Evolutionary conservation across 139 green algal genomes (phyloP).

Genomic region (Closterium sp.): DNA sequence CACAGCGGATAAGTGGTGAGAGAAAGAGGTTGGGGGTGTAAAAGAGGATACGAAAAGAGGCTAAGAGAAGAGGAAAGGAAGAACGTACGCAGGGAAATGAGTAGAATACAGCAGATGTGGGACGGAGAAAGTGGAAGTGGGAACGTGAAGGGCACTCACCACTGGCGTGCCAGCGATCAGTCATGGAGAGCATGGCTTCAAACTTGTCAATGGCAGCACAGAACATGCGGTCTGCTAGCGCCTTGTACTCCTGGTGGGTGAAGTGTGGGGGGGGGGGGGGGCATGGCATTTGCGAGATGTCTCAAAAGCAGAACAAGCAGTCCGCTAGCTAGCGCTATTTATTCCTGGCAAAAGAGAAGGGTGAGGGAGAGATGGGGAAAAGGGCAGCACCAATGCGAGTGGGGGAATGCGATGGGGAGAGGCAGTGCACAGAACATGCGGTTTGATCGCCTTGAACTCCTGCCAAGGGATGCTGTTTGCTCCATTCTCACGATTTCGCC

Average conservation of each 20-base stretch:
- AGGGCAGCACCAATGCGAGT: neutral
- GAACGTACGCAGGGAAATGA: neutral
- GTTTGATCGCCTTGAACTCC: too few species aligned
- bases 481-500: too few species aligned
- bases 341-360: neutral
- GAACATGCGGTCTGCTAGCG: slow-evolving; percentile 39
- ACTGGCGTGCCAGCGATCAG: slow-evolving; percentile 13
- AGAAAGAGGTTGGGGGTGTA: neutral
- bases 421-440: too few species aligned
- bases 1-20: neutral
- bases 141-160: neutral
- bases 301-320: too few species aligned
- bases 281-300: too few species aligned
- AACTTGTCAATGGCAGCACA: slow-evolving; percentile 43
- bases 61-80: neutral
- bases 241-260: slow-evolving; percentile 12
- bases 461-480: too few species aligned
- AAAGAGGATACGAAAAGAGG: neutral
- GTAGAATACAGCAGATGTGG: neutral
- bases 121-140: neutral
- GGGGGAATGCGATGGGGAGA: neutral
- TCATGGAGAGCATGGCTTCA: slow-evolving; percentile 39
- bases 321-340: too few species aligned
- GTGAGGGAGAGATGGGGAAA: neutral
- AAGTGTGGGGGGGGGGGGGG: neutral